These are phyloP conservation scores for Rhododendron henanense DNA, from an alignment of 148 eudicot genomes.

Conservation along the genomic window DNA sequence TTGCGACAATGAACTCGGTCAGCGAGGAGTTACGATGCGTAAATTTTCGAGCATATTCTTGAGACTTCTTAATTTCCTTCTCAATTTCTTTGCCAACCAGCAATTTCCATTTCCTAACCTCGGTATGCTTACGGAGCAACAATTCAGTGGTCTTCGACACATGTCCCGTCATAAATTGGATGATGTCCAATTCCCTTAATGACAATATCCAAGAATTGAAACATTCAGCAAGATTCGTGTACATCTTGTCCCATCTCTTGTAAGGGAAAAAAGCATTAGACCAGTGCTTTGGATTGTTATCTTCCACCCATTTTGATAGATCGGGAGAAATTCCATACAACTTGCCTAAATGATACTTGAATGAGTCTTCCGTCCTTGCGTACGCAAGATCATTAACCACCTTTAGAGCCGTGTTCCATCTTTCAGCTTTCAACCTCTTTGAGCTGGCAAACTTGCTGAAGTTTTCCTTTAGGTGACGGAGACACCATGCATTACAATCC, in stretches of 20 bases:
- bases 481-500: background rate
- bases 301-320: too few relatives aligned
- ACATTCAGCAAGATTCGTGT: too few relatives aligned
- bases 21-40: background rate
- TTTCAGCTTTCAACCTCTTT: background rate
- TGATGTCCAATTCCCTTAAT: too few relatives aligned
- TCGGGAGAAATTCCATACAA: background rate
- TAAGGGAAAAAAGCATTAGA: too few relatives aligned
- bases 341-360: background rate
- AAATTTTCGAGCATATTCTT: background rate
- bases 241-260: too few relatives aligned
- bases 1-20: background rate
- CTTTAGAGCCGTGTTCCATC: background rate
- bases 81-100: background rate
- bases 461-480: background rate
- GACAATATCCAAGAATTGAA: too few relatives aligned
- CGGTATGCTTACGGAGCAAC: background rate
- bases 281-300: too few relatives aligned
- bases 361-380: background rate
- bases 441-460: background rate
- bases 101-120: background rate
- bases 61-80: background rate
- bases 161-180: too few relatives aligned
- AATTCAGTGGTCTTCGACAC: background rate
- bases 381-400: background rate